Base-by-base conservation (phyloP, 495 filamentous ascomycete genomes). In the Parmelia sp. region DNA sequence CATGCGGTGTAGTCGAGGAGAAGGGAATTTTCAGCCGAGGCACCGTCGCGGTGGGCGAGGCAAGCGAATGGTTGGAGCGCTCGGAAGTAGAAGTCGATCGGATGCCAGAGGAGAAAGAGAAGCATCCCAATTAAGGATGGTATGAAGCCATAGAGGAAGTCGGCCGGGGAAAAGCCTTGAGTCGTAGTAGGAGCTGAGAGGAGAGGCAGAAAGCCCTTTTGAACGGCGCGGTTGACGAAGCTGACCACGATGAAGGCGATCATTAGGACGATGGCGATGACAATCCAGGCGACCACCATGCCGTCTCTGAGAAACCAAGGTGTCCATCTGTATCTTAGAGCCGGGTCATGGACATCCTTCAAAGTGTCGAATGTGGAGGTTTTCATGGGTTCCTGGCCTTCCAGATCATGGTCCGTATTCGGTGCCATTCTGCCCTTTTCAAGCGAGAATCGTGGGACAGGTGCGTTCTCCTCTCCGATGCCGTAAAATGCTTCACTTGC, bases 101-200 rank as follows among this genome's bases (percentile, higher is more conserved):
- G 79, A 65, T 92, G 89, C 78, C 89, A 90, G 62, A 82, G 76
- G 53, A 96, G 86, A 75, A 90, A 92, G 31, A 92, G 74, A 33
- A 90, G 62, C 68, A 88, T 88, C 27, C 88, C 92, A 21, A 95
- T 78, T 3, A 91, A 63, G 2, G 86, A 84, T 0, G 92, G 92
- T 59, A 96, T 66, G 72, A 96, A 94, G 72, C 85, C 87, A 79
- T 90, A 96, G 58, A 95, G 75, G 77, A 96, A 96, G 74, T 95
- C 88, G 56, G 91, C 89, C 11, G 90, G 76, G 8, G 90, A 94
- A 72, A 92, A 96, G 40, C 87, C 90, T 40, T 76, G 77, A 0
- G 75, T 68, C 17, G 80, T 81, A 10, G 90, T 86, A 1, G 80
- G 77, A 0, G 88, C 83, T 8, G 77, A 75, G 3, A 96, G 74